Evolutionary conservation across 1,284 basidiomycete genomes (phyloP), one percentile per base, ranked within the genome.

Genomic region (Trichosporon sp.): DNA sequence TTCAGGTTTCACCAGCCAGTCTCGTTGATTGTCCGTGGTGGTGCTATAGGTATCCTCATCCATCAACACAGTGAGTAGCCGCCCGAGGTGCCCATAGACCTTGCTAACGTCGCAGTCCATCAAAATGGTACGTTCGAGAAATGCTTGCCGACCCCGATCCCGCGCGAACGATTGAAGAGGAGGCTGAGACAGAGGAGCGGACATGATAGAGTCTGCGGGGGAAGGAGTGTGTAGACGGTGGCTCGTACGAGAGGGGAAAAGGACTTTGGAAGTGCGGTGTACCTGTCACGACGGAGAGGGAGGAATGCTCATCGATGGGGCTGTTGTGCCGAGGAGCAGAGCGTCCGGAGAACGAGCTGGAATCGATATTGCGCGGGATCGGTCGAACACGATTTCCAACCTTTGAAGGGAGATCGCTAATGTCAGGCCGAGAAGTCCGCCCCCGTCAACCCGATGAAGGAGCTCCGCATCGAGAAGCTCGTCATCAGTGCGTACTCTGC

Each of bases 401-500:
- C 8, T 21, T 54, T 5, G 10, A 12, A n/a, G 59, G 32, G n/a
- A 37, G 31, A 37, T n/a, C 16, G 35, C 59, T 63, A 35, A 37
- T 14, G 26, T 68, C 81, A 94, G 93, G 92, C 93, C 87, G 93
- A 94, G 83, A 93, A 94, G 87, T 91, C 91, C 78, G 87, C 91
- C 85, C 92, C 93, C 84, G 90, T 90, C 81, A 95, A 95, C 89
- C 89, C 90, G 83, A 95, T 95, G 93, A 92, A 91, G 89, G 96
- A 98, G 88, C 93, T 94, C 80, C 90, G 90, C 81, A 96, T 98
- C 84, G 96, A 98, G 88, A 98, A 99, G 90, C 92, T 99, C 85
- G 96, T 98, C 88, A 95, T 99, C 90, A 99, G 94, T 96, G 86
- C 82, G 93, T 92, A 63, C 37, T 37, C 59, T 37, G 48, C 43